These are phyloP conservation scores for Ananas comosus DNA, from an alignment of 176 grass and related monocot genomes.

Conservation along the genomic window DNA sequence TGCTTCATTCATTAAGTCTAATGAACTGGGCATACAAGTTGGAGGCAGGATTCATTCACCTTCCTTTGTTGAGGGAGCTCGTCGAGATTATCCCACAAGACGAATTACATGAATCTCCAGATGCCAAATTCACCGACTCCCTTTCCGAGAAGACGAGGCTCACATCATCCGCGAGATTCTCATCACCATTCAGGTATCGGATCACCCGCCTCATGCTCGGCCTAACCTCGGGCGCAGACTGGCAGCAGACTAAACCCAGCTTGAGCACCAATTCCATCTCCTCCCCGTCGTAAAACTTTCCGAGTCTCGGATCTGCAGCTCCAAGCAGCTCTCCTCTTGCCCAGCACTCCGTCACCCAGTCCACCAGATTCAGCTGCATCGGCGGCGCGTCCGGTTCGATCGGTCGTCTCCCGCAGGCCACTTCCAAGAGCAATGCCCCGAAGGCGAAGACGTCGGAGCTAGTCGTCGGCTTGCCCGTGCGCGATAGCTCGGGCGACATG, in stretches of 20 bases:
- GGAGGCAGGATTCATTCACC: not conserved
- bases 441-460: constrained; percentile 31
- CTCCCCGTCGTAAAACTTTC: not conserved
- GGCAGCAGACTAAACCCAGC: constrained; percentile 36
- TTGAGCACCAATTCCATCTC: constrained; percentile 23
- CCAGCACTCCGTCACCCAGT: constrained; percentile 31
- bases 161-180: constrained; percentile 7
- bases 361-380: constrained; percentile 14
- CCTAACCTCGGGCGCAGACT: constrained; percentile 25
- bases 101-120: not conserved
- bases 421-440: constrained; percentile 25
- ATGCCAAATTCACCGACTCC: not conserved
- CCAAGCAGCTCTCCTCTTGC: not conserved
- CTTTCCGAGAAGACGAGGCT: not conserved
- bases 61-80: not conserved
- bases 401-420: constrained; percentile 21
- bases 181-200: constrained; percentile 31
- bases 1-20: no score
- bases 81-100: not conserved
- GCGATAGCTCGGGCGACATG: constrained; percentile 30
- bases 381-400: constrained; percentile 15
- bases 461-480: constrained; percentile 30
- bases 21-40: no score
- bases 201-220: constrained; percentile 38
- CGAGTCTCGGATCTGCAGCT: constrained; percentile 9